These are phyloP conservation scores for Pistacia integerrima DNA, from an alignment of 345 rosid genomes.

Conservation along the genomic window DNA sequence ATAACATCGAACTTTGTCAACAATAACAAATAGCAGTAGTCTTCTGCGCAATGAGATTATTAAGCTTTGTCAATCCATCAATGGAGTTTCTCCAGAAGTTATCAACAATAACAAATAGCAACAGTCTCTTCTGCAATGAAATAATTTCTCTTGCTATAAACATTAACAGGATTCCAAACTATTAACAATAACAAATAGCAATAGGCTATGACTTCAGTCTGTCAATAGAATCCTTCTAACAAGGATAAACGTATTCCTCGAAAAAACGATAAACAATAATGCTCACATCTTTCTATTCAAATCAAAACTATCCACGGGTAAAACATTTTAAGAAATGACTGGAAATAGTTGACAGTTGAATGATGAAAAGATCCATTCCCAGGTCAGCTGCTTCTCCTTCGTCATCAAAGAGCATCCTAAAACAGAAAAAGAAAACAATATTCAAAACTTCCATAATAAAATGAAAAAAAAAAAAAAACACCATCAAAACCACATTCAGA, in stretches of 20 bases:
- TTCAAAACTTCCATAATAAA: not conserved
- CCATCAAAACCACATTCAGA: no score
- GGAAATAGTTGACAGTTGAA: not conserved
- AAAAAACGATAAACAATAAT: not conserved
- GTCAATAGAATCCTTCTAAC: not conserved
- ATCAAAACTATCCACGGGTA: not conserved
- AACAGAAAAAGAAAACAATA: not conserved
- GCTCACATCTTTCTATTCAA: not conserved
- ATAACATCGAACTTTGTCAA: no score
- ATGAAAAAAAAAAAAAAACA: not conserved
- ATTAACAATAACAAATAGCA: no score
- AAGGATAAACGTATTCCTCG: no score
- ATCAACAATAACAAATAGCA: no score
- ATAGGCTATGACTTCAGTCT: not conserved
- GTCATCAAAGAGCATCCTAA: not conserved
- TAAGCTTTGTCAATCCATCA: no score
- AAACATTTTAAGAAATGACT: not conserved
- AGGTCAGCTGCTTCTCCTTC: not conserved
- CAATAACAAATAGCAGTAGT: no score
- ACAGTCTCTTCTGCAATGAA: no score
- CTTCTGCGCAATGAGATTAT: no score
- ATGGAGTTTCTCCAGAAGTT: no score
- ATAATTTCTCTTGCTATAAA: no score
- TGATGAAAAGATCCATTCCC: not conserved
- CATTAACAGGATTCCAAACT: no score